Evolutionary conservation across 495 filamentous ascomycete species (phyloP), one percentile per base, ranked within the genome.

Genomic region (Cudoniella acicularis): DNA sequence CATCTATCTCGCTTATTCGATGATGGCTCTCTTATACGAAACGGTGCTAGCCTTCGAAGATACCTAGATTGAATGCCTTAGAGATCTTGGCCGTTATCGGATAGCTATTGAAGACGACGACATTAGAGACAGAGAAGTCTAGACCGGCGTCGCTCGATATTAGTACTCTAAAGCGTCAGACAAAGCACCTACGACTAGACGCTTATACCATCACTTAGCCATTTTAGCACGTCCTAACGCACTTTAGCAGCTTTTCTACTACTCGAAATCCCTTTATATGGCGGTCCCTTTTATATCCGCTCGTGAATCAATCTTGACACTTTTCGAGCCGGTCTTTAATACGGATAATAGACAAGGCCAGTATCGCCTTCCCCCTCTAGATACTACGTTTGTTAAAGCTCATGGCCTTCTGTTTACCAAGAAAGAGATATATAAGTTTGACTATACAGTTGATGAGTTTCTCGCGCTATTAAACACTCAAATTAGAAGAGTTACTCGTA

Each of bases 51-150:
- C 77, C 0, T 95, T 91, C 64, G 79, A 87, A 59, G 87, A 91
- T 49, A 94, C 87, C 0, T 96, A 91, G 91, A 87, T 95, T 20
- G 91, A 96, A 62, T 95, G 90, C 64, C 75, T 96, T 0, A 90
- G 90, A 0, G 90, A 93, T 68, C 70, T 93, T 2, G 86, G 82
- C 0, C 71, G 74, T 6, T 77, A 77, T 49, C 56, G 74, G 0
- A 91, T 92, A 87, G 87, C 87, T 1, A 84, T 91, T 18, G 87
- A 92, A 66, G 85, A 90, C 48, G 77, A 80, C 25, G 83, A 90
- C 50, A 70, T 83, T 21, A 72, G 78, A 6, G 88, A 92, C 40
- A 79, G 87, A 0, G 90, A 95, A 49, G 71, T 80, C 1, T 96
- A 91, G 90, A 86, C 84, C 10, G 78, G 77, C 0, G 86, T 93